Evolutionary conservation across 495 filamentous ascomycete species (phyloP), one percentile per base, ranked within the genome.

Genomic region (Bombardia bombarda): DNA sequence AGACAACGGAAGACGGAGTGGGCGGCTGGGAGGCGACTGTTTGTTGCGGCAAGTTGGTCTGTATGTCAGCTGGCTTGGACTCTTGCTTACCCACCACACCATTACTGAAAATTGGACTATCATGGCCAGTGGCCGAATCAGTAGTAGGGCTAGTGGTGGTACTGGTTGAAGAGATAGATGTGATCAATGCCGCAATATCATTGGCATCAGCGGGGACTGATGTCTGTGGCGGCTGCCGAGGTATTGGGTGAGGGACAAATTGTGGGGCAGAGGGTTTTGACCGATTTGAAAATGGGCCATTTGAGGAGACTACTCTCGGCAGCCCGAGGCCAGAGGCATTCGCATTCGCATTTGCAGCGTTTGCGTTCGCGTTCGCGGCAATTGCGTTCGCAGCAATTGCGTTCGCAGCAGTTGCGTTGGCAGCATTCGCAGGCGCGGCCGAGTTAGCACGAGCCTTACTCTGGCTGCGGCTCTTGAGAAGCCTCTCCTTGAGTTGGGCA

Each of bases 401-500:
- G 4, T 9, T 33, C 3, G 20, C 25, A n/a, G n/a, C n/a, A n/a
- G 1, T 17, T 14, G 26, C 12, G 16, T 14, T 17, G 21, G 0
- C 39, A 3, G 7, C 32, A 20, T 33, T 30, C 8, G 38, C 22
- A 20, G 22, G 36, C 7, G 18, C 25, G 13, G n/a, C 13, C 2
- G 40, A 21, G 14, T 31, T 50, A 1, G 20, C 17, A 10, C 45
- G 42, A 16, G 22, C 23, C 19, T 43, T 38, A 23, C 21, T 50
- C 33, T 46, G 45, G n/a, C 31, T 25, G 13, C 49, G 49, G 25
- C 47, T 41, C 10, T 19, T 23, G 4, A 56, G 38, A 3, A 59
- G 47, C 32, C 50, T 59, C 30, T 59, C 40, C 38, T 51, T 59
- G 6, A 59, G 53, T 32, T 51, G 45, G 4, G 56, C 53, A 4